phyloP scores from a whole-genome alignment of 768 basidiomycete genomes.

The Kwoniella dendrophila region DNA sequence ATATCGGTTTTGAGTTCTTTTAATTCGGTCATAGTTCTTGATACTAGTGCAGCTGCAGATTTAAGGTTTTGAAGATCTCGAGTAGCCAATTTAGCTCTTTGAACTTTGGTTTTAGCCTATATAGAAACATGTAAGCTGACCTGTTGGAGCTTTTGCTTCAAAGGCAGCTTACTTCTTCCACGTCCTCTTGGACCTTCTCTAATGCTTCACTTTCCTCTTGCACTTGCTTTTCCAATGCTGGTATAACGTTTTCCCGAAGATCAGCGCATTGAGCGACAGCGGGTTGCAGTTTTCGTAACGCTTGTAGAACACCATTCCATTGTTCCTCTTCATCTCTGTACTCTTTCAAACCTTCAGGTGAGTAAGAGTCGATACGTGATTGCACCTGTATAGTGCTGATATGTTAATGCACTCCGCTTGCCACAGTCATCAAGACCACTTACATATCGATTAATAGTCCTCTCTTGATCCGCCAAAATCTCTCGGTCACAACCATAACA shows the following conservation, averaged over 20 bases:
- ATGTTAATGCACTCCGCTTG: slow-evolving; percentile 18
- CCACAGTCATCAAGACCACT: slow-evolving; percentile 39
- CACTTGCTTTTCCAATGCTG: slow-evolving; percentile 63
- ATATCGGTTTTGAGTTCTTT: slow-evolving; percentile 66
- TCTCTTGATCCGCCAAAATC: slow-evolving; percentile 62
- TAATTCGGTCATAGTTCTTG: slow-evolving; percentile 50
- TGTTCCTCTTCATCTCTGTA: slow-evolving; percentile 61
- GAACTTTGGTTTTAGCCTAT: slow-evolving; percentile 64
- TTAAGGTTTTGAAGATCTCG: slow-evolving; percentile 61
- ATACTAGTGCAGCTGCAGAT: slow-evolving; percentile 52
- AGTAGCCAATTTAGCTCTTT: slow-evolving; percentile 63
- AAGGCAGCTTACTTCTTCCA: slow-evolving; percentile 64
- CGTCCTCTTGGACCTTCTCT: slow-evolving; percentile 61
- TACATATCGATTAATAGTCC: slow-evolving; percentile 73
- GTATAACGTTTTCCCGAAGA: slow-evolving; percentile 66
- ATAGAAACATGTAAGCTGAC: not conserved
- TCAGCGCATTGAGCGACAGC: slow-evolving; percentile 59
- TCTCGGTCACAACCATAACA: slow-evolving; percentile 78
- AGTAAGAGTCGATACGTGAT: slow-evolving; percentile 65
- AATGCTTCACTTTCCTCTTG: slow-evolving; percentile 63
- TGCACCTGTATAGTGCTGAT: no score
- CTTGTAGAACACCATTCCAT: slow-evolving; percentile 67
- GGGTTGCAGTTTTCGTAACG: slow-evolving; percentile 66
- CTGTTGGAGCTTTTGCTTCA: no score
- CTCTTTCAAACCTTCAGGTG: slow-evolving; percentile 59